Evolutionary conservation across 768 basidiomycete genomes (phyloP), one percentile per base, ranked within the genome.

Genomic region (Lenzites betulinus): DNA sequence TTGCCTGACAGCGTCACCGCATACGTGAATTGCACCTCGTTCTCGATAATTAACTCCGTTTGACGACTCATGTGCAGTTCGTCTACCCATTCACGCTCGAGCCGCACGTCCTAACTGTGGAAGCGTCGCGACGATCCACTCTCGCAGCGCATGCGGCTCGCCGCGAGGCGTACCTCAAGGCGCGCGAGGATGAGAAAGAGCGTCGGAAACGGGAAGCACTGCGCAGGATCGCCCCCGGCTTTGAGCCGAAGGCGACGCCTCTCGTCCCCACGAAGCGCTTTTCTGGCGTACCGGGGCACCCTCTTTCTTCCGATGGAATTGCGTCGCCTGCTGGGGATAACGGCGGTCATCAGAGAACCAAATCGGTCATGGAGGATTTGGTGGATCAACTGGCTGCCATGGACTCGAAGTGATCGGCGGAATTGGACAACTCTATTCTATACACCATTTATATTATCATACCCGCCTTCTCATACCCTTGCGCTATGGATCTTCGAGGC

Each of bases 1-100:
- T 80, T 98, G 0, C 96, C 96, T 4, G 92, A 95, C 25, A 90
- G 90, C 36, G 88, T 98, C 4, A 87, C 86, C 1, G 84, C 92
- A 63, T 98, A 98, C 71, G 96, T 95, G 65, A 67, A 85, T 73
- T 7, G 23, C 22, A 18, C 12, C 23, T 26, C 13, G 23, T 1
- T 28, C 13, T 6, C 11, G 5, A 41, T 23, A 18, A 18, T 1
- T 15, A 9, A 12, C 13, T 42, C 30, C 28, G 26, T 11, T 13
- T 22, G 7, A 44, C 42, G 54, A 53, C 28, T 63, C 48, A 11
- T 30, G 51, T 12, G 6, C 71, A 98, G 95, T 97, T 98, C 68
- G 96, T 92, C 43, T 98, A 98, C 69, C 95, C 96, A 1, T 98
- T 93, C 79, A 90, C 94, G 3, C 83, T 98, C 52, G 96, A 98